Evolutionary conservation across 306 rosid genomes (phyloP).

Genomic region (Ochetophila trinervis): DNA sequence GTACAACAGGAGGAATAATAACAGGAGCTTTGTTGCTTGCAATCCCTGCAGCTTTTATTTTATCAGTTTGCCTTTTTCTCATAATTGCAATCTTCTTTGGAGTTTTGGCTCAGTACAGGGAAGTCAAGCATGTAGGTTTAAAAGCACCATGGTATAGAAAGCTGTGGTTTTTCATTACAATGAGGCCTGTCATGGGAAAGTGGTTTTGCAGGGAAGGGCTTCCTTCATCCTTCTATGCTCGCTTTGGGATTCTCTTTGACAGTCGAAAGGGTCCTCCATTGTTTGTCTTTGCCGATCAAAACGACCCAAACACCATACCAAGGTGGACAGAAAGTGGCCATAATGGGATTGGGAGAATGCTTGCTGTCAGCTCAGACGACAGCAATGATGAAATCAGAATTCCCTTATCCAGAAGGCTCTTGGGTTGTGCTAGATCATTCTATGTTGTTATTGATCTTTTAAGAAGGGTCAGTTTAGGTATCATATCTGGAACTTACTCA

Average conservation of each 20-base stretch:
- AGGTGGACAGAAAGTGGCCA: constrained; percentile 38
- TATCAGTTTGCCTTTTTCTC: constrained; percentile 48
- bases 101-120: constrained; percentile 46
- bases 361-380: constrained; percentile 37
- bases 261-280: constrained; percentile 46
- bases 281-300: constrained; percentile 34
- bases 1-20: constrained; percentile 53
- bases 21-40: constrained; percentile 52
- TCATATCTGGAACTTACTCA: constrained; percentile 50
- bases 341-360: constrained; percentile 37
- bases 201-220: constrained; percentile 53
- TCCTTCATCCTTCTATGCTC: constrained; percentile 45
- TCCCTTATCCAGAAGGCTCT: constrained; percentile 28
- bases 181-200: constrained; percentile 45
- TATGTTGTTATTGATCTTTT: constrained; percentile 48
- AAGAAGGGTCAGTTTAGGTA: constrained; percentile 51
- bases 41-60: constrained; percentile 54
- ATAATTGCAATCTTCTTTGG: constrained; percentile 44
- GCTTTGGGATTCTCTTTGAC: constrained; percentile 57
- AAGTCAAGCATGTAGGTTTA: constrained; percentile 30
- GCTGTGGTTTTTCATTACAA: constrained; percentile 39
- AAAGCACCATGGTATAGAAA: constrained; percentile 42
- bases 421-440: constrained; percentile 52
- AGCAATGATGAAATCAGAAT: constrained; percentile 43
- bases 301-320: constrained; percentile 36